Evolutionary conservation across 768 basidiomycete species (phyloP).

Genomic region (Xerocomus brunneocitrinus): DNA sequence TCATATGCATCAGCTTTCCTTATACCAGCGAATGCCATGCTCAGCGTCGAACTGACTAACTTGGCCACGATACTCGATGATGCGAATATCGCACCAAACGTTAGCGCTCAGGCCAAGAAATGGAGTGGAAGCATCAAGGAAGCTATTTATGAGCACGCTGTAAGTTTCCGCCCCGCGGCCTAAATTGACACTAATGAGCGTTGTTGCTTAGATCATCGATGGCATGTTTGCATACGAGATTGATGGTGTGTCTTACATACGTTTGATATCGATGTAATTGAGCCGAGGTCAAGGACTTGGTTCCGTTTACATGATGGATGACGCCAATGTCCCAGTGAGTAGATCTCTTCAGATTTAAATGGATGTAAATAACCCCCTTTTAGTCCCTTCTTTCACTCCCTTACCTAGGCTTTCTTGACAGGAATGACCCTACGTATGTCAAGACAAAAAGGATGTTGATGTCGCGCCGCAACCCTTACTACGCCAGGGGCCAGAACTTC

Average conservation of each 20-base stretch:
- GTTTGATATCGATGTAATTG: not conserved
- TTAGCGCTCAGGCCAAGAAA: constrained; percentile 49
- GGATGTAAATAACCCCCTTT: not conserved
- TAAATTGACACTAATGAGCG: not conserved
- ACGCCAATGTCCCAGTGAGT: constrained; percentile 77
- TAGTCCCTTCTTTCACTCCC: constrained; percentile 76
- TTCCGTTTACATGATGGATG: constrained; percentile 75
- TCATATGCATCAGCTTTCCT: constrained; percentile 54
- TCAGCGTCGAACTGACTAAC: constrained; percentile 65
- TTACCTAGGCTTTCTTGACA: constrained; percentile 73
- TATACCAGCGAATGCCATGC: constrained; percentile 78
- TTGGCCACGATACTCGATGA: constrained; percentile 57
- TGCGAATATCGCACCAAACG: constrained; percentile 41
- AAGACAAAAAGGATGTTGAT: constrained; percentile 61
- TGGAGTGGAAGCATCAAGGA: constrained; percentile 56
- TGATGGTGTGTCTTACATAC: constrained; percentile 44
- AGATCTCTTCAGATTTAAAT: not conserved
- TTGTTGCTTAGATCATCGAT: constrained; percentile 46
- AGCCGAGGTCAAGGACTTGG: constrained; percentile 47
- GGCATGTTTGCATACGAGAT: constrained; percentile 74
- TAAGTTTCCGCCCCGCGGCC: constrained; percentile 23
- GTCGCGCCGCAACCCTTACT: constrained; percentile 69
- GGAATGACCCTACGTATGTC: constrained; percentile 51
- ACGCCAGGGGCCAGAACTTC: constrained; percentile 55
- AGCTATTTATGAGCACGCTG: constrained; percentile 61